Evolutionary conservation across 176 grass and related monocot species (phyloP).

Genomic region (Oryza coarctata): DNA sequence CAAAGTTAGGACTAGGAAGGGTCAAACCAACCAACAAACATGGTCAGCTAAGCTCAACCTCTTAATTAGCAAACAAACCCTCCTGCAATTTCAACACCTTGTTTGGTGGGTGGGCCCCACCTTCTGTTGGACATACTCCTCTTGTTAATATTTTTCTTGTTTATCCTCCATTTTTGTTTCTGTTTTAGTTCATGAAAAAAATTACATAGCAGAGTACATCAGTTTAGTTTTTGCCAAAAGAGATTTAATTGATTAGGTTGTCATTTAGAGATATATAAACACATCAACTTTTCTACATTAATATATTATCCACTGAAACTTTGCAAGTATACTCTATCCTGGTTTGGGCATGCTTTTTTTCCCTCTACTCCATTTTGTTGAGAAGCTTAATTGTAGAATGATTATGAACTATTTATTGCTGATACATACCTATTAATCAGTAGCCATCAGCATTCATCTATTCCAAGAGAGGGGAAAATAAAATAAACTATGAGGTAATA

Average conservation of each 20-base stretch:
- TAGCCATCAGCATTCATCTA: background rate
- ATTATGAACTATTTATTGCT: background rate
- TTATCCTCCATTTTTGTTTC: background rate
- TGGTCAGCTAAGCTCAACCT: background rate
- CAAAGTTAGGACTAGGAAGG: background rate
- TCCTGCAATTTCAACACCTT: background rate
- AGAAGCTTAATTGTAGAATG: background rate
- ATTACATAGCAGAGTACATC: background rate
- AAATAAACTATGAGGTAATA: background rate
- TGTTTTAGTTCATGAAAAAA: background rate
- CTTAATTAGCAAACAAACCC: background rate
- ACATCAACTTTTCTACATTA: background rate
- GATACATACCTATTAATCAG: background rate
- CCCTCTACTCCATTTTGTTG: background rate
- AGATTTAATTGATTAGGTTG: background rate
- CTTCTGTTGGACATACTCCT: background rate
- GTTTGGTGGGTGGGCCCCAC: conserved; percentile 14
- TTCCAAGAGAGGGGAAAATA: background rate
- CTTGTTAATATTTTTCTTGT: background rate
- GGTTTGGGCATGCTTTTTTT: background rate
- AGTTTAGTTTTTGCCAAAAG: too few species aligned
- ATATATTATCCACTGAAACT: background rate
- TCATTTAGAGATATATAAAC: background rate
- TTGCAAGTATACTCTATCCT: background rate
- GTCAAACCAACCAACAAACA: background rate